Conservation (phyloP, 129 eudicot species). For the Helichrysum umbraculigerum region DNA sequence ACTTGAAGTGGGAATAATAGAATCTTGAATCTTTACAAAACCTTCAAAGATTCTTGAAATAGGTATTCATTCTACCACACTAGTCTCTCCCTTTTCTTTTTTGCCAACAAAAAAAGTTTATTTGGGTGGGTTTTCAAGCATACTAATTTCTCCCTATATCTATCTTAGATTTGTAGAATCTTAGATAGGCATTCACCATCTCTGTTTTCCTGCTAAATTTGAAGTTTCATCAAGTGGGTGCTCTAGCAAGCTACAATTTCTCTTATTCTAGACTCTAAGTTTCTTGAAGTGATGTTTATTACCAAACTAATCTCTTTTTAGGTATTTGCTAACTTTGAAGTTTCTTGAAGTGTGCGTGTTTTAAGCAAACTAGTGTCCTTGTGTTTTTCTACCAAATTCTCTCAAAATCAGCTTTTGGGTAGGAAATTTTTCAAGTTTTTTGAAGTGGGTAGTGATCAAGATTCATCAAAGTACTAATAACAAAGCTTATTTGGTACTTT, state of each 20-base stretch:
- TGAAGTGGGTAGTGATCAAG: slow-evolving; percentile 20
- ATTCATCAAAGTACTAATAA: slow-evolving; percentile 8
- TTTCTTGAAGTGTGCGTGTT: slow-evolving; percentile 26
- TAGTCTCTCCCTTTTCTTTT: neutral
- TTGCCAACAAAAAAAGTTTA: neutral
- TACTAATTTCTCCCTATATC: neutral
- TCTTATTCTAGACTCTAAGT: slow-evolving; percentile 12
- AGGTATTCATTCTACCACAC: slow-evolving; percentile 7
- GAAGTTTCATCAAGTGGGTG: slow-evolving; percentile 30
- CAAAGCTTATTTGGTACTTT: neutral
- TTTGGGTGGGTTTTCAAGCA: too few relatives aligned
- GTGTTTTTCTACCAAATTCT: slow-evolving; percentile 6
- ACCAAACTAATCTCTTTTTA: neutral
- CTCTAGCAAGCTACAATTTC: slow-evolving; percentile 7
- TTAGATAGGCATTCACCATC: slow-evolving; percentile 9
- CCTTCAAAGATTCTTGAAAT: slow-evolving; percentile 18
- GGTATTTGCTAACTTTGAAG: slow-evolving; percentile 26
- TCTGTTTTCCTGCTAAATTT: slow-evolving; percentile 11
- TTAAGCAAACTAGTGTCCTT: slow-evolving; percentile 2
- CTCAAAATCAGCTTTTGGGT: slow-evolving; percentile 1
- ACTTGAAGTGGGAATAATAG: slow-evolving; percentile 17
- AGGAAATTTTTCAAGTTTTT: slow-evolving; percentile 3
- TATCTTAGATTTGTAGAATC: neutral
- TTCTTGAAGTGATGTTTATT: slow-evolving; percentile 27
- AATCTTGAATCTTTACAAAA: slow-evolving; percentile 20